Conservation (phyloP, 2,329 filamentous ascomycete species). For the Rhexocercosporidium sp. region DNA sequence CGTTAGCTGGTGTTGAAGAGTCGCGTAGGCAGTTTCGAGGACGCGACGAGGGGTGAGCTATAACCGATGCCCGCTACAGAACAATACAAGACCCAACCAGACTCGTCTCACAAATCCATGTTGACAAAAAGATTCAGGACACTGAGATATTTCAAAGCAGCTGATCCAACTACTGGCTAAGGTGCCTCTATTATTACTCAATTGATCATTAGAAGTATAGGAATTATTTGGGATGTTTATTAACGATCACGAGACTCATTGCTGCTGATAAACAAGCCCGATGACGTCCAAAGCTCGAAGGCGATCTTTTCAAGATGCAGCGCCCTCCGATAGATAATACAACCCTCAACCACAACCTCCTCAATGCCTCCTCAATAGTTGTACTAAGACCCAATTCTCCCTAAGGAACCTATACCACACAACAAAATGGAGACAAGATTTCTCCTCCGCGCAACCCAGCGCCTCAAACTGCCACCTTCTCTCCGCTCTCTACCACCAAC, state of each 20-base stretch:
- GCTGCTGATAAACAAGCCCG: constrained; percentile 28
- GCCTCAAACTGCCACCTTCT: constrained; percentile 25
- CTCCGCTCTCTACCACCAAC: constrained; percentile 24
- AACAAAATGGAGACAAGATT: constrained; percentile 37
- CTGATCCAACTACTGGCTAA: background rate
- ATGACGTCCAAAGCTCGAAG: constrained; percentile 31
- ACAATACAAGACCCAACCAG: background rate
- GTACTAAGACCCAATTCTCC: background rate
- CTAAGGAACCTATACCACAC: background rate
- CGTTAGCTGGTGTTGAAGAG: constrained; percentile 13
- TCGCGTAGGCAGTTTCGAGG: constrained; percentile 32
- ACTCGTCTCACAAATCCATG: background rate
- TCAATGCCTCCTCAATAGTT: constrained; percentile 36
- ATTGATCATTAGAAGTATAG: background rate
- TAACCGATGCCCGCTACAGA: background rate
- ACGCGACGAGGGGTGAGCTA: constrained; percentile 26
- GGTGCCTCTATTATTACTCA: background rate
- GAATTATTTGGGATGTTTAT: background rate
- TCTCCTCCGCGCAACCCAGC: constrained; percentile 33
- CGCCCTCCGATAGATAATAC: constrained; percentile 32
- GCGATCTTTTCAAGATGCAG: constrained; percentile 24
- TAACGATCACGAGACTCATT: constrained; percentile 26
- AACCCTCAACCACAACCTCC: background rate
- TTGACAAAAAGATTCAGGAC: background rate
- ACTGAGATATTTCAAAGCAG: background rate